A percentile compares a stretch with the other conserved stretches of the same genome.
These are phyloP conservation scores for Leishmania gerbilli DNA, from an alignment of 208 protist genomes.

Conservation along the genomic window DNA sequence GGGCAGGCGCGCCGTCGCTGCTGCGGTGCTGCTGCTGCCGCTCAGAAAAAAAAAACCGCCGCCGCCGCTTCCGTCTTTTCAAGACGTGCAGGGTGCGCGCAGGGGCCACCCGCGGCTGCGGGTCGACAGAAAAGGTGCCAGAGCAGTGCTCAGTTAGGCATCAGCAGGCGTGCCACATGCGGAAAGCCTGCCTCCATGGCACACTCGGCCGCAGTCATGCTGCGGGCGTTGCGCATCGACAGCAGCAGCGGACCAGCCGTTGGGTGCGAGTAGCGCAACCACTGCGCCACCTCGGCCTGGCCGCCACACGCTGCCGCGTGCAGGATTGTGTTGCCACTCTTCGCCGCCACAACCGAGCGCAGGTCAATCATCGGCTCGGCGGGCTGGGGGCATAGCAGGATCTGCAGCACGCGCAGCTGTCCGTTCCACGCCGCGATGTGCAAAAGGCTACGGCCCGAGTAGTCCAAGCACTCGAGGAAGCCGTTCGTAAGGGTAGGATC, in stretches of 20 bases:
- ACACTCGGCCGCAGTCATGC: conserved; percentile 69
- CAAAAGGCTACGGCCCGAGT: conserved; percentile 74
- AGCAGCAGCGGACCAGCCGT: conserved; percentile 47
- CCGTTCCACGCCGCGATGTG: conserved; percentile 83
- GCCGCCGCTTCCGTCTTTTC: background rate
- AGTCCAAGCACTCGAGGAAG: conserved; percentile 70
- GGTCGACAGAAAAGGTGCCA: background rate
- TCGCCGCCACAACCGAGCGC: conserved; percentile 40
- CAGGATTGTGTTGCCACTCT: conserved; percentile 77
- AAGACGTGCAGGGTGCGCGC: background rate
- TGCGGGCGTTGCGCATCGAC: conserved; percentile 43
- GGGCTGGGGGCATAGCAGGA: conserved; percentile 53
- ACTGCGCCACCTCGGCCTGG: conserved; percentile 55
- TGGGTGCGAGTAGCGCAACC: conserved; percentile 62
- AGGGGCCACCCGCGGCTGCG: background rate
- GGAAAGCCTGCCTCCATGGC: conserved; percentile 71
- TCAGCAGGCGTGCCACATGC: conserved; percentile 53
- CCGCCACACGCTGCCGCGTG: conserved; percentile 73
- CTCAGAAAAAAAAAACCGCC: no score
- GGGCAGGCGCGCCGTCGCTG: background rate
- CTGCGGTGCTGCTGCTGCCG: background rate
- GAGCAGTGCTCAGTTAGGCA: conserved; percentile 25
- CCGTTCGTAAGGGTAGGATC: conserved; percentile 69
- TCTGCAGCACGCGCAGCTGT: conserved; percentile 63
- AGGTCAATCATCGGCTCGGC: conserved; percentile 51